These are phyloP conservation scores for Litsea cubeba DNA, from an alignment of 164 flowering plant genomes.

Conservation along the genomic window DNA sequence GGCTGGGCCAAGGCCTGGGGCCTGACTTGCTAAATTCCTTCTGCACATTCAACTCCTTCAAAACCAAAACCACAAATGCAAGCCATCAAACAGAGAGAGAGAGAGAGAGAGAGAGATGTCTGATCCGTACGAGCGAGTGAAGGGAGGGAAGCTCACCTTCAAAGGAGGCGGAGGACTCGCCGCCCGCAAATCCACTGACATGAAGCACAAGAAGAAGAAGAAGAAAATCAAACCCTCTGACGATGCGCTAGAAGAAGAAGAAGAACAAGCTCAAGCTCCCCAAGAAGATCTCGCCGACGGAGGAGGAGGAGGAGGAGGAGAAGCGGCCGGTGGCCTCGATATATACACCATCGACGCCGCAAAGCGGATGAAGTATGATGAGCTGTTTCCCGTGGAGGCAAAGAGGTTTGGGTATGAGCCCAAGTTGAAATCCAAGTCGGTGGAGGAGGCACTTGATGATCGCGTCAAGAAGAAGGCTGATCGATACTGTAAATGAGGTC, in stretches of 20 bases:
- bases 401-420: slow-evolving; percentile 76
- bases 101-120: slow-evolving; percentile 30
- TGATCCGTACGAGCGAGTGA: slow-evolving; percentile 67
- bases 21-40: too few species aligned
- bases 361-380: slow-evolving; percentile 78
- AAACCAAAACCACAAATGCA: too few species aligned
- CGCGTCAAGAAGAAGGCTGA: slow-evolving; percentile 98
- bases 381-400: slow-evolving; percentile 83
- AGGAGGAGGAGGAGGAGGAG: not conserved
- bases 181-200: slow-evolving; percentile 48
- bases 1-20: too few species aligned
- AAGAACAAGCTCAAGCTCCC: not conserved
- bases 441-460: slow-evolving; percentile 83
- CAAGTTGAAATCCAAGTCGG: slow-evolving; percentile 31
- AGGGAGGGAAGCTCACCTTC: slow-evolving; percentile 69
- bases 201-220: slow-evolving; percentile 48
- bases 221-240: not conserved
- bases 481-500: slow-evolving; percentile 79
- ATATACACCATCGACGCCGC: slow-evolving; percentile 79
- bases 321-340: slow-evolving; percentile 16
- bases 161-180: slow-evolving; percentile 65
- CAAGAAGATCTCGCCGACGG: not conserved
- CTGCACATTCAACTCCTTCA: too few species aligned
- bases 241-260: slow-evolving; percentile 1
- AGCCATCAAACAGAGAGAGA: too few species aligned